A percentile compares a stretch with the other conserved stretches of the same genome.
These are phyloP conservation scores for Penicillium concentricum DNA, from an alignment of 2,329 filamentous ascomycete genomes.

Conservation along the genomic window DNA sequence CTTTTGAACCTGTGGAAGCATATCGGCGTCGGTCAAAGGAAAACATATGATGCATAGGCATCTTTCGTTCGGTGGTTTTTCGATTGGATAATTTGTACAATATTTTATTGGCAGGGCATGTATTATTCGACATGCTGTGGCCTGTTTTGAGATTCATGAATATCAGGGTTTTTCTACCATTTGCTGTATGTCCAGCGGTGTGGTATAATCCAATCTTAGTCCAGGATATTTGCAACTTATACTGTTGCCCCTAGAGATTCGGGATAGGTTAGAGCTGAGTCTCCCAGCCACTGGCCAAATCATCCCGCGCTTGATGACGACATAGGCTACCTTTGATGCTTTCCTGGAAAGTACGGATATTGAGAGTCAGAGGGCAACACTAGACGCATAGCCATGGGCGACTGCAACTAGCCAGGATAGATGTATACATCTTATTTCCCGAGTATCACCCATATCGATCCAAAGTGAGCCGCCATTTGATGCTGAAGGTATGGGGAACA, in stretches of 20 bases:
- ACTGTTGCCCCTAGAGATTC: background rate
- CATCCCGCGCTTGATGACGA: background rate
- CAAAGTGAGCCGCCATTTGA: no score
- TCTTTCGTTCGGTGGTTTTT: constrained; percentile 13
- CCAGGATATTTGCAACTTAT: background rate
- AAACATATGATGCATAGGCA: constrained; percentile 11
- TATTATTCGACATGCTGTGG: constrained; percentile 7
- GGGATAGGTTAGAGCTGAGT: background rate
- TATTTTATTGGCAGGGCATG: constrained; percentile 17
- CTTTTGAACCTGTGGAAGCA: constrained; percentile 14
- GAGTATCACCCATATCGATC: no score
- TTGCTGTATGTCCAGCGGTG: constrained; percentile 12
- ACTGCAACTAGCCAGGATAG: background rate
- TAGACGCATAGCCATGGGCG: background rate
- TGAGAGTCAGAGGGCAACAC: background rate
- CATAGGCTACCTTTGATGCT: background rate
- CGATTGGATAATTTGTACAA: constrained; percentile 23
- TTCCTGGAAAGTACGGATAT: background rate
- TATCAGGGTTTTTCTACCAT: constrained; percentile 21
- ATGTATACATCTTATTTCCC: background rate
- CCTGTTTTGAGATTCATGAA: constrained; percentile 19
- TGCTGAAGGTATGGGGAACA: no score
- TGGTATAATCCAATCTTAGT: background rate
- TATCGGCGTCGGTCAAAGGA: constrained; percentile 21
- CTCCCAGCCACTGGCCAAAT: background rate